These are phyloP conservation scores for Trametes hirsuta DNA, from an alignment of 1,284 basidiomycete genomes.

Conservation along the genomic window DNA sequence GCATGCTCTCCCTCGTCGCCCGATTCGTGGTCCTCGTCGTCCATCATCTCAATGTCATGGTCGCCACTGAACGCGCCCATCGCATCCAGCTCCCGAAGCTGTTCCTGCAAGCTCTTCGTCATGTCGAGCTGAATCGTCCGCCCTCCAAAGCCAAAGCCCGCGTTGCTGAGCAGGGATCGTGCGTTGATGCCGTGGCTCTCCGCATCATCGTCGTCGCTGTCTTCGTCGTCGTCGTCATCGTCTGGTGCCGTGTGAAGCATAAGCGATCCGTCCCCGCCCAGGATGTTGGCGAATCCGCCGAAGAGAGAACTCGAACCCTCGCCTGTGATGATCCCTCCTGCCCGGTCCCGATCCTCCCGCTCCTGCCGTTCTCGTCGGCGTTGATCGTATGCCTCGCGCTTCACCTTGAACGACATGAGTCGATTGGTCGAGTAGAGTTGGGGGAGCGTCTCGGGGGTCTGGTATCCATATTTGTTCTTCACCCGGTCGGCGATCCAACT, in stretches of 20 bases:
- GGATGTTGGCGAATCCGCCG: conserved; percentile 42
- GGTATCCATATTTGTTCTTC: conserved; percentile 70
- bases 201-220: conserved; percentile 51
- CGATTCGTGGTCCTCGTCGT: conserved; percentile 23
- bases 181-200: conserved; percentile 40
- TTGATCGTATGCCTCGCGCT: conserved; percentile 56
- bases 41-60: conserved; percentile 32
- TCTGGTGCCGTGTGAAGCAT: conserved; percentile 30
- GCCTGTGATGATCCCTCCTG: conserved; percentile 12
- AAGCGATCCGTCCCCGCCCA: conserved; percentile 37
- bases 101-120: conserved; percentile 58
- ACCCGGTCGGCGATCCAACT: conserved; percentile 89
- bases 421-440: conserved; percentile 69
- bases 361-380: conserved; percentile 44
- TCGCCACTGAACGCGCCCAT: conserved; percentile 35
- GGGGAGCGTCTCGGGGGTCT: conserved; percentile 70
- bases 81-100: conserved; percentile 62
- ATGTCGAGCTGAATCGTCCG: conserved; percentile 42
- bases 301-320: conserved; percentile 40
- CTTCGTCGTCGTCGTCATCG: conserved; percentile 53
- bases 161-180: conserved; percentile 50
- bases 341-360: conserved; percentile 41
- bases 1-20: conserved; percentile 20
- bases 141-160: conserved; percentile 43
- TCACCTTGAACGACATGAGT: conserved; percentile 59